These are phyloP conservation scores for Ceratobasidium sp. DNA, from an alignment of 1,284 basidiomycete genomes.

Conservation along the genomic window DNA sequence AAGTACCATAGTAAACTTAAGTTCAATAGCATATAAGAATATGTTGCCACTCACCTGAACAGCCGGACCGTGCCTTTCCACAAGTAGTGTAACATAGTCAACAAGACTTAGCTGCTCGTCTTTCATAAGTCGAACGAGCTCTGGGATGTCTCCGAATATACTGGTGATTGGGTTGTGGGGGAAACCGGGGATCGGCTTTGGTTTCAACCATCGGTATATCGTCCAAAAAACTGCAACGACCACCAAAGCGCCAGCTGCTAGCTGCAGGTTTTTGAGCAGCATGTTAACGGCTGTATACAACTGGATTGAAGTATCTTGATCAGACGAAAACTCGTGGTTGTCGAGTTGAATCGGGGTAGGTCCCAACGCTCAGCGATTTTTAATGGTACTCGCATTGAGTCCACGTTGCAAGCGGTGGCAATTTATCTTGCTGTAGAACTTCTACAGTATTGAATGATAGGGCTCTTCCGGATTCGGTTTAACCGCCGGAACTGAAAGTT, in stretches of 20 bases:
- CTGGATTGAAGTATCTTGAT: too few species aligned
- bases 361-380: too few species aligned
- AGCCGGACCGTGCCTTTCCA: background rate
- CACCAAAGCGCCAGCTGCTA: too few species aligned
- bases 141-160: conserved; percentile 1
- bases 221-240: background rate
- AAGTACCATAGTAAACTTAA: background rate
- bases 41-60: background rate
- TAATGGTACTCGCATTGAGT: too few species aligned
- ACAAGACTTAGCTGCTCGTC: background rate
- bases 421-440: too few species aligned
- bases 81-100: background rate
- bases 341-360: too few species aligned
- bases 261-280: too few species aligned
- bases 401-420: too few species aligned
- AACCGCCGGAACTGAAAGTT: too few species aligned
- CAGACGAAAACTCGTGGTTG: too few species aligned
- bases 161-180: conserved; percentile 11
- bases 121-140: background rate
- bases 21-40: background rate
- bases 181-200: conserved; percentile 3
- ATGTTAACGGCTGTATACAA: too few species aligned
- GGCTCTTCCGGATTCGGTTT: conserved; percentile 11
- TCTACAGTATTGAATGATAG: too few species aligned
- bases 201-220: background rate